Conservation (phyloP, 2,329 filamentous ascomycete species). For the Didymella glomerata region DNA sequence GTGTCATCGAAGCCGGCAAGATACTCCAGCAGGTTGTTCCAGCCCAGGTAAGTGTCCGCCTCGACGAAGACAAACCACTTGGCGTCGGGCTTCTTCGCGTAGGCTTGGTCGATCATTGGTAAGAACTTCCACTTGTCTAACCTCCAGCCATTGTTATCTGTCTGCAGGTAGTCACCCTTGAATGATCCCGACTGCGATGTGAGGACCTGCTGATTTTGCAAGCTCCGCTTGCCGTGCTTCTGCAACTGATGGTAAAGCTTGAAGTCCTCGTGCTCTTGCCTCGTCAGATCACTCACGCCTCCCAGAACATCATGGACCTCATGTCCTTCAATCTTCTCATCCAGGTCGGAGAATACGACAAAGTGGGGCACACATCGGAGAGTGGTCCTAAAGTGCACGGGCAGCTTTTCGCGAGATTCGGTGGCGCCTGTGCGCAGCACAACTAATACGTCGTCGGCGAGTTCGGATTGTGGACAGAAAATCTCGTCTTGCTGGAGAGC, state of each 20-base stretch:
- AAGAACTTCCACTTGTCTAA: constrained; percentile 69
- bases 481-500: constrained; percentile 28
- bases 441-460: constrained; percentile 63
- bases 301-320: constrained; percentile 60
- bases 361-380: constrained; percentile 65
- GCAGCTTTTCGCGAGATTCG: constrained; percentile 65
- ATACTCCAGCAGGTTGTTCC: constrained; percentile 53
- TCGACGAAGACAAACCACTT: constrained; percentile 54
- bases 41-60: constrained; percentile 49
- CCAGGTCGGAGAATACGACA: constrained; percentile 66
- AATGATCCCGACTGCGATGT: constrained; percentile 44
- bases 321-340: constrained; percentile 61
- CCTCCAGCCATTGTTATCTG: constrained; percentile 58
- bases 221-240: constrained; percentile 55
- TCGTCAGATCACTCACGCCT: constrained; percentile 52
- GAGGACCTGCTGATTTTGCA: constrained; percentile 45
- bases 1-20: constrained; percentile 50
- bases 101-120: constrained; percentile 62
- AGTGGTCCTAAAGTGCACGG: constrained; percentile 65
- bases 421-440: constrained; percentile 69
- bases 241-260: constrained; percentile 61
- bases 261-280: constrained; percentile 59
- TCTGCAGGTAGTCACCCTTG: constrained; percentile 49
- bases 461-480: constrained; percentile 44
- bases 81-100: constrained; percentile 45